Conservation (phyloP, 164 flowering plant genomes). For the Annona squamosa region DNA sequence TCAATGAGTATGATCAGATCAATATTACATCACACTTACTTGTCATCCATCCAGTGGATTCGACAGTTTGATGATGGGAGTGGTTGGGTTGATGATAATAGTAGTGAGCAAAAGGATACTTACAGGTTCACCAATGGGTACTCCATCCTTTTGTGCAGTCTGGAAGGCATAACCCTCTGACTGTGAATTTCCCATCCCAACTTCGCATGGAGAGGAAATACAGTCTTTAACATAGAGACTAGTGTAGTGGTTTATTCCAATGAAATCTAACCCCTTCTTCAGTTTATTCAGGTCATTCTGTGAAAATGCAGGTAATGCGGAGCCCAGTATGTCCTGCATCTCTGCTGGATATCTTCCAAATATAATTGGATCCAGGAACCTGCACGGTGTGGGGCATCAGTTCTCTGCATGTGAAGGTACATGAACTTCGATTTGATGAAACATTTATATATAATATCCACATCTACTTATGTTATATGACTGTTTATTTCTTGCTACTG, state of each 20-base stretch:
- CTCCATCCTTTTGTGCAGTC: constrained; percentile 11
- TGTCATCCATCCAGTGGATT: not conserved
- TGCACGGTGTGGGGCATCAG: not conserved
- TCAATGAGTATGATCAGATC: not conserved
- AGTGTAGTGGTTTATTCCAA: constrained; percentile 20
- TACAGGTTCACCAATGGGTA: constrained; percentile 18
- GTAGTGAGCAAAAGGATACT: not conserved
- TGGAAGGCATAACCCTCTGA: constrained; percentile 7
- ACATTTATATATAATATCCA: too few species aligned
- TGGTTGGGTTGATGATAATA: not conserved
- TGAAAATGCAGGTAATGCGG: constrained; percentile 23
- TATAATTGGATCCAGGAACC: constrained; percentile 34
- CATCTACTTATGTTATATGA: too few species aligned
- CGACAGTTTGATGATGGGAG: not conserved
- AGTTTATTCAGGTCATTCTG: constrained; percentile 18
- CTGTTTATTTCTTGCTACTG: too few species aligned
- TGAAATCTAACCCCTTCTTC: constrained; percentile 24
- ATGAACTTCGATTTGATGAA: not conserved
- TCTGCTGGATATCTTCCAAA: constrained; percentile 36
- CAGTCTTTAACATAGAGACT: constrained; percentile 19
- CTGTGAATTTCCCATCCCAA: not conserved
- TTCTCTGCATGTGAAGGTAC: not conserved
- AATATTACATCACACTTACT: not conserved
- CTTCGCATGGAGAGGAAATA: constrained; percentile 5
- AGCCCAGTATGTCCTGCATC: constrained; percentile 25